phyloP scores from a whole-genome alignment of 2,329 filamentous ascomycete species.

The Epicoccum nigrum region DNA sequence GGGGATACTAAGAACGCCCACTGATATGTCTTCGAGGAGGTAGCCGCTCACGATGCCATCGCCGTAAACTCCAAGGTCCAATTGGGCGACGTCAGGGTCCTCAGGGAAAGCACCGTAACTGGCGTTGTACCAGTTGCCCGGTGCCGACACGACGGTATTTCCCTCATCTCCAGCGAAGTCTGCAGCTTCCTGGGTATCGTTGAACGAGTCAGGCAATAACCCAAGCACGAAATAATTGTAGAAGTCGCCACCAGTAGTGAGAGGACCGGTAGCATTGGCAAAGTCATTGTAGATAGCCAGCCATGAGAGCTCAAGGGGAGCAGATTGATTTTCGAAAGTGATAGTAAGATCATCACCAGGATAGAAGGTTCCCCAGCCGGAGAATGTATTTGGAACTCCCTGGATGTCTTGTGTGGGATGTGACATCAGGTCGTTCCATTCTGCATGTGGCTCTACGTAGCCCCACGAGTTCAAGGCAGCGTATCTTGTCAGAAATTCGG shows the following conservation, averaged over 20 bases:
- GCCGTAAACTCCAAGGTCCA: slow-evolving; percentile 21
- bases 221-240: slow-evolving; percentile 54
- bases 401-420: slow-evolving; percentile 27
- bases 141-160: neutral
- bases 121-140: slow-evolving; percentile 24
- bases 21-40: slow-evolving; percentile 46
- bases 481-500: slow-evolving; percentile 31
- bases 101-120: slow-evolving; percentile 29
- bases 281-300: slow-evolving; percentile 31
- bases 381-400: slow-evolving; percentile 20
- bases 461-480: slow-evolving; percentile 43
- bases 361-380: slow-evolving; percentile 43
- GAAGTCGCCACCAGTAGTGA: slow-evolving; percentile 52
- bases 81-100: slow-evolving; percentile 28
- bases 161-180: neutral
- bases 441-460: slow-evolving; percentile 49
- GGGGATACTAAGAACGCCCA: slow-evolving; percentile 53
- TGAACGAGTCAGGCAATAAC: slow-evolving; percentile 20
- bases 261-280: slow-evolving; percentile 30
- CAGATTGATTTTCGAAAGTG: slow-evolving; percentile 33
- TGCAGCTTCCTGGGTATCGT: slow-evolving; percentile 1
- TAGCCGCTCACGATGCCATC: slow-evolving; percentile 50
- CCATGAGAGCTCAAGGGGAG: slow-evolving; percentile 25
- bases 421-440: slow-evolving; percentile 49
- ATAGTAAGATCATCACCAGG: slow-evolving; percentile 38